A percentile compares a stretch with the other conserved stretches of the same genome.
phyloP scores from a whole-genome alignment of 305 asterid species.

The Stenogyne calaminthoides region DNA sequence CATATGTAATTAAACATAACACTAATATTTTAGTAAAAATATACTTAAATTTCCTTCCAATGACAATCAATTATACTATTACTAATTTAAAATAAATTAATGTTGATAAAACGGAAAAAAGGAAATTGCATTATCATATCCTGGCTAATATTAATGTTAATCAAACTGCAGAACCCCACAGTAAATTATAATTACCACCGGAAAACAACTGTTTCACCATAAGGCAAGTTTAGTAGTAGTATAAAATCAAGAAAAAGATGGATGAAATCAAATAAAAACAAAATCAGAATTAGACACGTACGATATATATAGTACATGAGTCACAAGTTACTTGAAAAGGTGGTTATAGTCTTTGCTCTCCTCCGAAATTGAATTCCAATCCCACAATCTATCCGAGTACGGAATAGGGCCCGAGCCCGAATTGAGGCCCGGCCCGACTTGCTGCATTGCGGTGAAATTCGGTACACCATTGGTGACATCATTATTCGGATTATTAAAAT shows the following conservation, averaged over 20 bases:
- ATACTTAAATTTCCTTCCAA: too few species aligned
- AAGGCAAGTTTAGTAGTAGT: constrained; percentile 2
- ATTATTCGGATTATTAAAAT: constrained; percentile 6
- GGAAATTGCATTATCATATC: too few species aligned
- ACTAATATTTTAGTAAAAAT: too few species aligned
- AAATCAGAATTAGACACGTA: constrained; percentile 27
- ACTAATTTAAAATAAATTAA: too few species aligned
- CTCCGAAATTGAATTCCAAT: constrained; percentile 59
- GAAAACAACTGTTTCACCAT: neutral
- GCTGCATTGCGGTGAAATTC: constrained; percentile 38
- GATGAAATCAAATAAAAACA: neutral
- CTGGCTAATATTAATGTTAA: too few species aligned
- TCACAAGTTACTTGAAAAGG: constrained; percentile 49
- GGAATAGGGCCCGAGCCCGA: constrained; percentile 36
- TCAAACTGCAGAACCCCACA: too few species aligned
- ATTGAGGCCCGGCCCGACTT: constrained; percentile 19
- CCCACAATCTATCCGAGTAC: constrained; percentile 69
- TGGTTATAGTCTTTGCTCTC: constrained; percentile 50
- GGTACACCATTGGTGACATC: constrained; percentile 36
- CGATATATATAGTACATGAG: constrained; percentile 8
- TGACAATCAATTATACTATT: too few species aligned
- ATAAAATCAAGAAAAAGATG: neutral
- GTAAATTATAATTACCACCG: constrained; percentile 5
- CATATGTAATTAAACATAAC: too few species aligned
- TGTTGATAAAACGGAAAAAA: too few species aligned